Percentiles rank a stretch among this genome's conserved stretches.
Evolutionary conservation across 2,329 filamentous ascomycete species (phyloP).

Genomic region (Talaromyces pinophilus): DNA sequence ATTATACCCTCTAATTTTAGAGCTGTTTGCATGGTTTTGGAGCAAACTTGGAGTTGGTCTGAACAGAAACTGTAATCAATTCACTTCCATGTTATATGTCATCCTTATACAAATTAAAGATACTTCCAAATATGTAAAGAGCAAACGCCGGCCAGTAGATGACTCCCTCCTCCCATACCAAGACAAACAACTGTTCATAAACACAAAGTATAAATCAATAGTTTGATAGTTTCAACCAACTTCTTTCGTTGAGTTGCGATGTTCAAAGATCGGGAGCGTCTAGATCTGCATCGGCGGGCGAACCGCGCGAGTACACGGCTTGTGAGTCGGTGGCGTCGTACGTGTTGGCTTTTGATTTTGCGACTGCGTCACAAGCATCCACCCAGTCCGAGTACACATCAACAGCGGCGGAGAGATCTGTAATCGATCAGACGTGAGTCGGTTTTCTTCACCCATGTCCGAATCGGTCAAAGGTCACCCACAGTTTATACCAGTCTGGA

Average conservation of each 20-base stretch:
- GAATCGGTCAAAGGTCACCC: conserved; percentile 38
- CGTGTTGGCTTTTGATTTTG: conserved; percentile 58
- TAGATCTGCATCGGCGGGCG: conserved; percentile 19
- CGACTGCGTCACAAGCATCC: conserved; percentile 80
- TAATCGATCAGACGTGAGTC: not conserved
- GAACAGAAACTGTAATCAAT: not conserved
- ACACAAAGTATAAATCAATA: not conserved
- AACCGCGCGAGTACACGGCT: conserved; percentile 16
- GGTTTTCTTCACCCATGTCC: not conserved
- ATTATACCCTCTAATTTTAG: conserved; percentile 78
- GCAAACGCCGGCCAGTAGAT: conserved; percentile 16
- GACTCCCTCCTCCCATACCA: conserved; percentile 17
- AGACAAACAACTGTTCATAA: conserved; percentile 7
- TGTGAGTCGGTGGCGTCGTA: conserved; percentile 32
- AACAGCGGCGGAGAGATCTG: conserved; percentile 84
- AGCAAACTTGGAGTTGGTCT: not conserved
- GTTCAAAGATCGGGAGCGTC: conserved; percentile 14
- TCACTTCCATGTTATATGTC: conserved; percentile 8
- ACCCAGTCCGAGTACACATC: conserved; percentile 99
- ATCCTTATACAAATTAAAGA: conserved; percentile 9
- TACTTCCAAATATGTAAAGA: conserved; percentile 13
- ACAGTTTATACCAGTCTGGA: conserved; percentile 94
- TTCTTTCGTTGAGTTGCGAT: not conserved
- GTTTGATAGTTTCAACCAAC: not conserved
- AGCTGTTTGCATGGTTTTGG: conserved; percentile 8